phyloP scores from a whole-genome alignment of 2,329 filamentous ascomycete genomes.

The Thielaviopsis populi region DNA sequence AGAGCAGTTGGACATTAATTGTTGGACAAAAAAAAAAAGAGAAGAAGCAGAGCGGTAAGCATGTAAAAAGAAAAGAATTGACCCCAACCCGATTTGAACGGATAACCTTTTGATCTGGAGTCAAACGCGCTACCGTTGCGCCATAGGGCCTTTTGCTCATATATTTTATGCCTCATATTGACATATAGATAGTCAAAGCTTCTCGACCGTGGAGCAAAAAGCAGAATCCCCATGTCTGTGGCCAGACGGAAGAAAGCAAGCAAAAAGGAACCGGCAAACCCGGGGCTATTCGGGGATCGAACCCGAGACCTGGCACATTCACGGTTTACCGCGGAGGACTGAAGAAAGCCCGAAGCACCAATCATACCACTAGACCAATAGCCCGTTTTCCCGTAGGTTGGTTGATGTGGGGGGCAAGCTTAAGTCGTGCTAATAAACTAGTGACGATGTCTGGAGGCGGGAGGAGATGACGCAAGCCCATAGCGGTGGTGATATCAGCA shows the following conservation, averaged over 20 bases:
- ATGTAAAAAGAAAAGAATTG: neutral
- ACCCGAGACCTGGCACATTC: slow-evolving; percentile 14
- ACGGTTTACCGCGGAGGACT: slow-evolving; percentile 14
- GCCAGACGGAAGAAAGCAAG: neutral
- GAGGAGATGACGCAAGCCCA: too few species aligned
- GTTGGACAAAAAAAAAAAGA: neutral
- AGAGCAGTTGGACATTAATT: too few species aligned
- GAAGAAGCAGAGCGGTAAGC: neutral
- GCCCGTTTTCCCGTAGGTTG: neutral
- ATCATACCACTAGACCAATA: slow-evolving; percentile 19
- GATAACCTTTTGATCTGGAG: slow-evolving; percentile 17
- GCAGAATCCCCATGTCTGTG: neutral
- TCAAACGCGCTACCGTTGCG: slow-evolving; percentile 17
- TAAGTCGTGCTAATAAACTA: too few species aligned
- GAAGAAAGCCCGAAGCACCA: slow-evolving; percentile 14
- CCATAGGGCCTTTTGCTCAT: slow-evolving; percentile 9
- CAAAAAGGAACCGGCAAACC: neutral
- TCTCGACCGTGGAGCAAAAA: neutral
- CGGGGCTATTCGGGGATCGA: slow-evolving; percentile 14
- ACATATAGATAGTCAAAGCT: neutral
- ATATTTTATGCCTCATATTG: neutral
- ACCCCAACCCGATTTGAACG: slow-evolving; percentile 17
- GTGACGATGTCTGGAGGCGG: too few species aligned
- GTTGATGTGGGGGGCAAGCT: too few species aligned
- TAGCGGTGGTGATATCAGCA: too few species aligned